Base-by-base conservation (phyloP, 371 early-diverging fungal species). In the Haplosporangium sp. region DNA sequence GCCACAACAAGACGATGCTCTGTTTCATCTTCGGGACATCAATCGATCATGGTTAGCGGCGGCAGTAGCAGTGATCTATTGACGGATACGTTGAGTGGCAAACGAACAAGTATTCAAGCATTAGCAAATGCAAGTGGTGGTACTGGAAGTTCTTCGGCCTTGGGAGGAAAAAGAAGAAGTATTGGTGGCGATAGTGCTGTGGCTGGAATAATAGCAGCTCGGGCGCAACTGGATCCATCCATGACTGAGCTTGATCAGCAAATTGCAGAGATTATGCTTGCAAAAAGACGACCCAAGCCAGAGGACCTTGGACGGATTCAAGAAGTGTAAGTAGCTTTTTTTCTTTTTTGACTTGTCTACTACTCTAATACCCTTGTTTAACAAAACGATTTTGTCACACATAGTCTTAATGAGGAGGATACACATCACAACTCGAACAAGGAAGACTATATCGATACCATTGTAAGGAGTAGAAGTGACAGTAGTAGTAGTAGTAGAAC, bases 261-360 rank as follows among this genome's bases (percentile, higher is more conserved):
- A 62, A 79, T 79, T 20, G 63, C 72, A 3, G 81, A 79, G 56
- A 79, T 79, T 34, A 20, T 79, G 56, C 47, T 42, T 60, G 38
- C 69, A 9, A 77, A 70, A 40, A 52, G 77, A 34, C 45, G 47
- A 15, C 1, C 47, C 19, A 42, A 35, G 3, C 1, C 1, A 7
- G 45, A 27, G 3, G 50, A n/a, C 8, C 56, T 6, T 1, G 4
- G 53, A 52, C 53, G 27, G 5, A 15, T 6, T 8, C 44, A 7
- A 8, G 42, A 57, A 20, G 11, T 65, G 45, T 65, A 34, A 65
- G 56, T 58, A 10, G 42, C 42, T 42, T 42, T 42, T 42, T 8
- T 42, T 42, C 1, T 5, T 42, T 42, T 42, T 27, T 27, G 27
- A 27, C 0, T 27, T 27, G 27, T 27, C 27, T 27, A 27, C 27